Conservation (phyloP, 768 basidiomycete species). For the Agaricus subrufescens region DNA sequence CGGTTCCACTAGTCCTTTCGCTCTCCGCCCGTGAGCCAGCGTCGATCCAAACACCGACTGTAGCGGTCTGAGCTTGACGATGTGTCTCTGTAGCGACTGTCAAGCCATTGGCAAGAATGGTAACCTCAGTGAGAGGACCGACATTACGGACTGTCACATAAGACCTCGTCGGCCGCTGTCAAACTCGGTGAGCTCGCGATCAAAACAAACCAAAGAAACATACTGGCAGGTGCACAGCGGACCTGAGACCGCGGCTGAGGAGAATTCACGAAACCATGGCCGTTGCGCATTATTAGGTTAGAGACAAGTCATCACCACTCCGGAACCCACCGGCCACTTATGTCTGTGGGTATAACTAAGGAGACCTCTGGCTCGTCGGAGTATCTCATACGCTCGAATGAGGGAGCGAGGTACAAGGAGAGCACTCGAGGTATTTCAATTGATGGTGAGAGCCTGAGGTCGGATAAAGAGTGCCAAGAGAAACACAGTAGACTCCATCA, state of each 20-base stretch:
- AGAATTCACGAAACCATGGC: constrained; percentile 37
- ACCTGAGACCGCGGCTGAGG: constrained; percentile 38
- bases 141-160: constrained; percentile 72
- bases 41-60: constrained; percentile 99
- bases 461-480: constrained; percentile 33
- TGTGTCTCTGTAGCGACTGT: constrained; percentile 93
- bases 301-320: too few relatives aligned
- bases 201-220: constrained; percentile 9
- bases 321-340: too few relatives aligned
- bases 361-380: constrained; percentile 15
- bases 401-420: constrained; percentile 44
- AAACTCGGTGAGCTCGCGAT: neutral
- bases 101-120: constrained; percentile 91
- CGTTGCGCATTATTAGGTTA: constrained; percentile 1
- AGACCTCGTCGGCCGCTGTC: constrained; percentile 53
- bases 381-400: constrained; percentile 40
- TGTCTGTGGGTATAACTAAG: too few relatives aligned
- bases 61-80: constrained; percentile 90
- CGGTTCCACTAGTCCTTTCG: constrained; percentile 90
- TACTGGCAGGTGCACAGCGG: constrained; percentile 35
- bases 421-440: constrained; percentile 33
- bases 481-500: constrained; percentile 36
- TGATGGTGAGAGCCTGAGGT: constrained; percentile 28
- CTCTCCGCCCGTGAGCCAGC: constrained; percentile 97
- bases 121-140: constrained; percentile 81